Base-by-base conservation (phyloP, 495 filamentous ascomycete species). In the Penicillium lagena region DNA sequence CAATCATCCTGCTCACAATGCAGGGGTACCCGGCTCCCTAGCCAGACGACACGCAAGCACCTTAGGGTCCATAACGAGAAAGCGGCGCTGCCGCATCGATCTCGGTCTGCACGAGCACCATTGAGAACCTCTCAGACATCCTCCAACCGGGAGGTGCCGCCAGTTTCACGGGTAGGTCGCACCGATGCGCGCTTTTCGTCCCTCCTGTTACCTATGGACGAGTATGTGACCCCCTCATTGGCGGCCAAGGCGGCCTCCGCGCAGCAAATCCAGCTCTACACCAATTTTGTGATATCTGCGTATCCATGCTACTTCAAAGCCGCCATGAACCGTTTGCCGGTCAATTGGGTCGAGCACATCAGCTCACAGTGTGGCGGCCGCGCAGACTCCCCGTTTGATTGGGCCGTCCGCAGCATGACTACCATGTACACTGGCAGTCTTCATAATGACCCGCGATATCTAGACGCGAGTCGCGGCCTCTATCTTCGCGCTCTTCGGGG, bases 331-430 rank as follows among this genome's bases (percentile, higher is more conserved):
- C 43, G 50, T 15, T 56, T 62, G 2, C 54, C 56, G 3, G 45
- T 59, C 36, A 62, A 60, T 34, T 65, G 59, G 54, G 51, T 62
- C 7, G 55, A 56, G 22, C 56, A 56, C 43, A 55, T 62, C 15
- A 17, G 15, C 36, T 51, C 50, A 35, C 22, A 35, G 2, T 38
- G 50, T 27, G 29, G 52, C 13, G 50, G 45, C 6, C 35, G 45
- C 7, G 50, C 35, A 28, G 39, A 47, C 31, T 45, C 47, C 14
- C 49, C 49, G n/a, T 57, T 56, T 15, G 56, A 64, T 37, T 60
- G 54, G 56, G 56, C 58, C 14, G 45, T 64, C 11, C 54, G 61
- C 33, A 52, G 55, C 30, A 41, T 58, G 35, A 64, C 51, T 12
- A 42, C 54, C 12, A 53, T 54, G 27, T 64, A 62, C 27, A 35